Base-by-base conservation (phyloP, 495 filamentous ascomycete species). In the Aspergillus affinis region DNA sequence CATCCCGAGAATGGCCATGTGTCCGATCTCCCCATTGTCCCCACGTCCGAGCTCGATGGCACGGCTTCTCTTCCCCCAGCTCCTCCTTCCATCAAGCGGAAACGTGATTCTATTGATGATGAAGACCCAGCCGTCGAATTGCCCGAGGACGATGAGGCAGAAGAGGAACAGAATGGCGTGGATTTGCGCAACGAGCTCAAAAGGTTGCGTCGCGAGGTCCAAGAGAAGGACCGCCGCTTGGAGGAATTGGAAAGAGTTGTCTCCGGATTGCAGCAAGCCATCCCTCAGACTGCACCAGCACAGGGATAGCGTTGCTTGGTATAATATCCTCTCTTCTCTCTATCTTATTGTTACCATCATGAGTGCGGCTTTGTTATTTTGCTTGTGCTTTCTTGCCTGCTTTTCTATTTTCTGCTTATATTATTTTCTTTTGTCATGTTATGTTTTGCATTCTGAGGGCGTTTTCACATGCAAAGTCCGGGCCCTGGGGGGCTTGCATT, bases 151-250 rank as follows among this genome's bases (percentile, higher is more conserved):
- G 36, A 41, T 4, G 36, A 41, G 36, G 36, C 2, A 15, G 36
- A 41, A 41, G 68, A 72, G 4, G 71, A 76, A 46, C 77, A 75
- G 51, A 74, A 77, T 13, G 77, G 73, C 29, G 69, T 69, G 9
- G 82, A 86, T 62, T 63, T 86, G 19, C 81, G 82, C 19, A 72
- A 73, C n/a, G 85, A 87, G 57, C 66, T 86, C 8, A 85, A 85
- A 61, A 72, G 80, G 54, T 72, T 89, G 48, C 75, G 78, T 51
- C 71, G 68, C 29, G 84, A 88, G 66, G 81, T 82, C 27, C 72
- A 82, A 60, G 78, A 83, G 62, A 80, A 80, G 56, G 78, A 80
- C 51, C 75, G 73, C 8, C 75, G 78, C 9, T 65, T 80, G 44
- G 69, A 76, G 53, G 76, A 80, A 48, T 61, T 80, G 48, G 78